phyloP scores from a whole-genome alignment of 495 filamentous ascomycete genomes.

The Lichenothelia convexa region DNA sequence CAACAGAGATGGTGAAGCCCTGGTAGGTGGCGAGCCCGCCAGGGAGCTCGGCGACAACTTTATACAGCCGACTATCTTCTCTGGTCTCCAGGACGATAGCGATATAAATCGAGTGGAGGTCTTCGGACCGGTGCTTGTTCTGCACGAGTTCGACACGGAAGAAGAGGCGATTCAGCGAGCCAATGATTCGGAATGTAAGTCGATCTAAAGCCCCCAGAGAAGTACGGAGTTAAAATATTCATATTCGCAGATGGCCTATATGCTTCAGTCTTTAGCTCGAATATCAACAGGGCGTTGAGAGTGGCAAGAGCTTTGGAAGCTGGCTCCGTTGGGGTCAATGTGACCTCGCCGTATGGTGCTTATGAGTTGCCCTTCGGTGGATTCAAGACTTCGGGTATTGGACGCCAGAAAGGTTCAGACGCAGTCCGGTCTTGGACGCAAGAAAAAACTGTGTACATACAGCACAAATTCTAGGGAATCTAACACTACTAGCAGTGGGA shows the following conservation, averaged over 20 bases:
- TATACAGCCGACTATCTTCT: slow-evolving; percentile 31
- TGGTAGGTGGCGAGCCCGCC: slow-evolving; percentile 30
- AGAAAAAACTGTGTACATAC: slow-evolving; percentile 30
- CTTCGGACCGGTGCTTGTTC: slow-evolving; percentile 32
- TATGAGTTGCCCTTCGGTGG: slow-evolving; percentile 27
- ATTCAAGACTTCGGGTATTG: slow-evolving; percentile 30
- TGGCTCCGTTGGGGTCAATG: slow-evolving; percentile 36
- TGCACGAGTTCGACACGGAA: slow-evolving; percentile 34
- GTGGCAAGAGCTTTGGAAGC: slow-evolving; percentile 17
- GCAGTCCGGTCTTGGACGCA: slow-evolving; percentile 28
- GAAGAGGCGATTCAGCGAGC: slow-evolving; percentile 31
- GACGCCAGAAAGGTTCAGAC: slow-evolving; percentile 27
- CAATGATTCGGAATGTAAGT: slow-evolving; percentile 31
- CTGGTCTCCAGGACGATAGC: slow-evolving; percentile 24
- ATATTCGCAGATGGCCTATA: slow-evolving; percentile 9
- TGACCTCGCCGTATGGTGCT: slow-evolving; percentile 10
- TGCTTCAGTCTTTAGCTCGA: slow-evolving; percentile 11
- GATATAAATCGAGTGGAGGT: slow-evolving; percentile 33
- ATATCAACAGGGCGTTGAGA: slow-evolving; percentile 14
- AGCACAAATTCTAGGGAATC: no score
- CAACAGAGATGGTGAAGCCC: slow-evolving; percentile 13
- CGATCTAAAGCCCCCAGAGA: slow-evolving; percentile 19
- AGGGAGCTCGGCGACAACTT: slow-evolving; percentile 18
- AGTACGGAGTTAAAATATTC: background rate
- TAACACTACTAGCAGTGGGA: no score